Evolutionary conservation across 208 protist genomes (phyloP).

Genomic region (Acanthamoeba sp.): DNA sequence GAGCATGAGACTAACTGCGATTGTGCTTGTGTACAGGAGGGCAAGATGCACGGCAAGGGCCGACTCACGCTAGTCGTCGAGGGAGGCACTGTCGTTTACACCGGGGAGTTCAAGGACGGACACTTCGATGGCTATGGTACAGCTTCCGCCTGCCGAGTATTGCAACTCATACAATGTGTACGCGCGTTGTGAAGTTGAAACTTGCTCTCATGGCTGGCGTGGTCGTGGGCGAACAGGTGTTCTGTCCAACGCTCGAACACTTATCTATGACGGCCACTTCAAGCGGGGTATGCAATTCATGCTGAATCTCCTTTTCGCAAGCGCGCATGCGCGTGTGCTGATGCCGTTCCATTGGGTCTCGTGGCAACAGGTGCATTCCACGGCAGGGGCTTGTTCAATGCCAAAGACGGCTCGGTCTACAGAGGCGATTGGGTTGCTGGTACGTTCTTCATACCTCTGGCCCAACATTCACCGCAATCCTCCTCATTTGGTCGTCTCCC

Average conservation of each 20-base stretch:
- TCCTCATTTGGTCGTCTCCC: too few relatives aligned
- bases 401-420: neutral
- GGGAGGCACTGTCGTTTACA: neutral
- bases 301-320: too few relatives aligned
- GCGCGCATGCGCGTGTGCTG: too few relatives aligned
- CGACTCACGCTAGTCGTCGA: neutral
- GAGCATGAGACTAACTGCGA: neutral
- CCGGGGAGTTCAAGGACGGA: neutral
- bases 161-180: neutral
- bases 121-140: conserved; percentile 29
- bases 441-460: neutral
- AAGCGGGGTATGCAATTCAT: too few relatives aligned
- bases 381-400: neutral
- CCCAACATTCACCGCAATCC: neutral
- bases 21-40: neutral
- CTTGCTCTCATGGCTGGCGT: too few relatives aligned
- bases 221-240: too few relatives aligned
- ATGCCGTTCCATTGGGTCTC: too few relatives aligned
- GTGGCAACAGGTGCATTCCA: neutral
- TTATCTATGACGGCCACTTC: too few relatives aligned
- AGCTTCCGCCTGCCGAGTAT: neutral
- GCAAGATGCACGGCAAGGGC: conserved; percentile 30
- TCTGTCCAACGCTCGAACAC: too few relatives aligned
- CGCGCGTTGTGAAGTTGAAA: neutral
- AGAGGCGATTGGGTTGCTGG: neutral